Conservation (phyloP, 2,329 filamentous ascomycete species). For the Ophiostoma novo-ulmi region DNA sequence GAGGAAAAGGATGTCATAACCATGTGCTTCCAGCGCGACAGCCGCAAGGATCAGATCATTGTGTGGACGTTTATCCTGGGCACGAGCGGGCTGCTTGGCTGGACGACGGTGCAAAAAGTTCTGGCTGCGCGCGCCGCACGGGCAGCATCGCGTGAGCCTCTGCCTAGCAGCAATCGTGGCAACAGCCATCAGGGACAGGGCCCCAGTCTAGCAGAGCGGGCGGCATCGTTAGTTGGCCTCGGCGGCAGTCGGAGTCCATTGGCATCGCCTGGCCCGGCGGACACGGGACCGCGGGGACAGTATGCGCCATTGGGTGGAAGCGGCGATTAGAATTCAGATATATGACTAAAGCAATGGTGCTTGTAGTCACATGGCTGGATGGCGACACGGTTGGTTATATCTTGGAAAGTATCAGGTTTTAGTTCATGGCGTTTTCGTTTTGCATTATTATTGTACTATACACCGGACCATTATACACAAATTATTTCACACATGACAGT, state of each 20-base stretch:
- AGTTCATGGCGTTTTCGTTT: background rate
- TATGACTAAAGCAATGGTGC: background rate
- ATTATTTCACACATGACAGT: background rate
- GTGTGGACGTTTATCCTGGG: constrained; percentile 60
- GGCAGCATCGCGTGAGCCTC: constrained; percentile 8
- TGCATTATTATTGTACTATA: background rate
- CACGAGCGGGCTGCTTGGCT: constrained; percentile 54
- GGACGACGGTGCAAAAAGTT: constrained; percentile 47
- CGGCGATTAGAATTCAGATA: constrained; percentile 5
- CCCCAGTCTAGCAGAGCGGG: background rate
- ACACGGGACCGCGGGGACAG: constrained; percentile 22
- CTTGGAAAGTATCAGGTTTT: background rate
- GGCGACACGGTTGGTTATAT: background rate
- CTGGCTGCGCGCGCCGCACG: constrained; percentile 17
- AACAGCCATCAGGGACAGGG: background rate
- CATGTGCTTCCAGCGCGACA: constrained; percentile 62
- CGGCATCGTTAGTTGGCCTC: constrained; percentile 16
- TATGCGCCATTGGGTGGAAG: constrained; percentile 24
- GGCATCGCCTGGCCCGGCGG: constrained; percentile 16
- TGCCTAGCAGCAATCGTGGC: constrained; percentile 9
- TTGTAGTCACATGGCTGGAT: background rate
- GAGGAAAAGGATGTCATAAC: constrained; percentile 58
- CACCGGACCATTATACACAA: background rate
- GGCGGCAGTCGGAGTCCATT: constrained; percentile 12
- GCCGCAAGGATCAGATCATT: constrained; percentile 61